Evolutionary conservation across 75 land plant species (phyloP).

Genomic region (Cunninghamia lanceolata): DNA sequence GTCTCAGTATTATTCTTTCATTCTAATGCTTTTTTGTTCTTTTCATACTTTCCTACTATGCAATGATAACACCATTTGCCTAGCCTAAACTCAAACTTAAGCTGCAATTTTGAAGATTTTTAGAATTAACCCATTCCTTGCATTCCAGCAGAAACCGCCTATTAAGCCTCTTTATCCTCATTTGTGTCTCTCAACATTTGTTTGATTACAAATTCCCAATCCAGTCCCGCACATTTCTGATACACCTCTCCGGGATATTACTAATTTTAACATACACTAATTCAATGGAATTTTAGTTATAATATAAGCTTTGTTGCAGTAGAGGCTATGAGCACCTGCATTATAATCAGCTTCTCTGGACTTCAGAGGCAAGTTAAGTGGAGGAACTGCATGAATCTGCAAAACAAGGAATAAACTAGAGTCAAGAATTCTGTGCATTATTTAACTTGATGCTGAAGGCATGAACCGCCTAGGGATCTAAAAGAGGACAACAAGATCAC

Average conservation of each 20-base stretch:
- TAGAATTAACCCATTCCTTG: neutral
- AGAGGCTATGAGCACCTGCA: conserved; percentile 2
- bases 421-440: neutral
- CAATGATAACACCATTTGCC: neutral
- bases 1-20: neutral
- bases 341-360: neutral
- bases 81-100: neutral
- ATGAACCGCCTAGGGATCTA: neutral
- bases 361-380: conserved; percentile 5
- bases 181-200: neutral
- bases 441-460: neutral
- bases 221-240: neutral
- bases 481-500: neutral
- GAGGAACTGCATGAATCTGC: conserved; percentile 5
- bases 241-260: neutral
- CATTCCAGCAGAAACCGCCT: neutral
- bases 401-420: neutral
- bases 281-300: neutral
- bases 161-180: neutral
- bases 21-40: neutral
- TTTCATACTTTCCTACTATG: neutral
- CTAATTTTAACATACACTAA: neutral
- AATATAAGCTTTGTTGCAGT: neutral
- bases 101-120: neutral
- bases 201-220: neutral